Evolutionary conservation across 495 filamentous ascomycete species (phyloP).

Genomic region (Penicillium salamii): DNA sequence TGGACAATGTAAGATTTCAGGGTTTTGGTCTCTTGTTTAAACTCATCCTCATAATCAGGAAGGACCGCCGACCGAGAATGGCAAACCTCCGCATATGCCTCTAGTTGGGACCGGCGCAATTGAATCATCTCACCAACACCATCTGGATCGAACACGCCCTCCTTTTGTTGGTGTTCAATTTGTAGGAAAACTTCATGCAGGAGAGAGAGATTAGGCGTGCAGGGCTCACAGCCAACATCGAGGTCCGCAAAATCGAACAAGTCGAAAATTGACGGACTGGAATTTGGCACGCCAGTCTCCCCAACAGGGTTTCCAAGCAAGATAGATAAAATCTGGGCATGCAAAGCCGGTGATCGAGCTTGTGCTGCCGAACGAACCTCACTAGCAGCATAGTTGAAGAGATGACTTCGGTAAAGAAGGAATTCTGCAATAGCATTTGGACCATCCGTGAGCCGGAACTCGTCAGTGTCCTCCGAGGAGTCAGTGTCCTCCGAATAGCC

Average conservation of each 20-base stretch:
- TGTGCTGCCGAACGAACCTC: slow-evolving; percentile 77
- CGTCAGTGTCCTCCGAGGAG: slow-evolving; percentile 46
- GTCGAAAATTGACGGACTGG: slow-evolving; percentile 78
- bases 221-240: slow-evolving; percentile 51
- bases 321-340: slow-evolving; percentile 72
- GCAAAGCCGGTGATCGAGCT: slow-evolving; percentile 67
- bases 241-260: slow-evolving; percentile 87
- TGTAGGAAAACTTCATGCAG: slow-evolving; percentile 62
- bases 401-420: slow-evolving; percentile 65
- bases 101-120: slow-evolving; percentile 50
- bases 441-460: slow-evolving; percentile 64
- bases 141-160: slow-evolving; percentile 56
- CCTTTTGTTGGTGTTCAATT: slow-evolving; percentile 54
- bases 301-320: slow-evolving; percentile 70
- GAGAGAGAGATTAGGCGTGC: slow-evolving; percentile 47
- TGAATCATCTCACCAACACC: slow-evolving; percentile 60
- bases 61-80: no score
- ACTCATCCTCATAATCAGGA: no score
- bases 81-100: slow-evolving; percentile 43
- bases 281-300: slow-evolving; percentile 58
- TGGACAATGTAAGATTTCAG: slow-evolving; percentile 55
- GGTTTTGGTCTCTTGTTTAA: slow-evolving; percentile 59
- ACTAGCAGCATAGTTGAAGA: slow-evolving; percentile 77
- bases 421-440: slow-evolving; percentile 68
- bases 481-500: no score